These are phyloP conservation scores for Vanrija sp. DNA, from an alignment of 1,284 basidiomycete genomes.

Conservation along the genomic window DNA sequence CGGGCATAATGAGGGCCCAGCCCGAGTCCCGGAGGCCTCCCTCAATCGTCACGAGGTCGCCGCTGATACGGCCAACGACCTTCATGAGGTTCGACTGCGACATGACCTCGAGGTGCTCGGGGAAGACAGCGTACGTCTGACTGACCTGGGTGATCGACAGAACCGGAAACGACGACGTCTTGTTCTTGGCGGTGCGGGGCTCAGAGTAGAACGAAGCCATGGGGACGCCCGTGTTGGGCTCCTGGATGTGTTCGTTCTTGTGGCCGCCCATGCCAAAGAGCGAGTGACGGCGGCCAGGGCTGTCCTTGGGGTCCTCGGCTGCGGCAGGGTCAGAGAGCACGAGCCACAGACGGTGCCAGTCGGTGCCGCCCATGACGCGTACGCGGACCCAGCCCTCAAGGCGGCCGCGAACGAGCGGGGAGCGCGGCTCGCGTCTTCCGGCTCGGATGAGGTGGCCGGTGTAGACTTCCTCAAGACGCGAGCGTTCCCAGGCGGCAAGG, in stretches of 20 bases:
- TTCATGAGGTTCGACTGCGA: constrained; percentile 82
- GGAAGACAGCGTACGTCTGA: constrained; percentile 76
- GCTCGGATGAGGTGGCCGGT: constrained; percentile 88
- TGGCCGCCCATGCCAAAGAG: constrained; percentile 44
- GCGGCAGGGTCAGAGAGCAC: constrained; percentile 54
- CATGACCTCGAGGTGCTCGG: constrained; percentile 89
- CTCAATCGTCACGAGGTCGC: constrained; percentile 61
- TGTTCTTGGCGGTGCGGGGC: constrained; percentile 40
- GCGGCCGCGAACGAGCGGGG: constrained; percentile 62
- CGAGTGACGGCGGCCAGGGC: constrained; percentile 32
- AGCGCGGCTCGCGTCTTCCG: constrained; percentile 60
- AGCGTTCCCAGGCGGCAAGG: constrained; percentile 90
- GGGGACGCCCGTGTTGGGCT: constrained; percentile 42
- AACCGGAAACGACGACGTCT: constrained; percentile 32
- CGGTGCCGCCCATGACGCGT: constrained; percentile 87
- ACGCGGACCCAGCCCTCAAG: constrained; percentile 92
- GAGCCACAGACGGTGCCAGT: constrained; percentile 93
- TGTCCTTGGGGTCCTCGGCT: constrained; percentile 22
- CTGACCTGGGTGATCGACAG: constrained; percentile 45
- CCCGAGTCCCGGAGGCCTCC: constrained; percentile 59
- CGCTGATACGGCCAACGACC: constrained; percentile 72
- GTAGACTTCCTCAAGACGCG: constrained; percentile 93
- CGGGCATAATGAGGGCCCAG: constrained; percentile 85
- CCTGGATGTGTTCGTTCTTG: constrained; percentile 55
- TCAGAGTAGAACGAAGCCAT: constrained; percentile 48